Percentiles rank a stretch among this genome's conserved stretches.
Conservation (phyloP, 441 rosid genomes). For the Brassica hybrid region DNA sequence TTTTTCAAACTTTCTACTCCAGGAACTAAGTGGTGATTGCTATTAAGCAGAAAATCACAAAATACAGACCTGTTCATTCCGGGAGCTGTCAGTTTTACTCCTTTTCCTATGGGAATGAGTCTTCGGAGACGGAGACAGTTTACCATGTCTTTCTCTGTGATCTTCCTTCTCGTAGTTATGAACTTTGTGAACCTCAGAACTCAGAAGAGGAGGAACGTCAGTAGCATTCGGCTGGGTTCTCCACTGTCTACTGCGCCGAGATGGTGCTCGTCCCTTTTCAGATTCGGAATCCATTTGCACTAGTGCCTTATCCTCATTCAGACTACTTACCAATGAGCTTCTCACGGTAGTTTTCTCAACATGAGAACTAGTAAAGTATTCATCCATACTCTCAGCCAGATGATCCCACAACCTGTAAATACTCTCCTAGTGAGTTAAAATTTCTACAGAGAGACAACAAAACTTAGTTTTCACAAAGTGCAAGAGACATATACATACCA, state of each 20-base stretch:
- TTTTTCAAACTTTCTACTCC: background rate
- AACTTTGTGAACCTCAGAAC: slow-evolving; percentile 45
- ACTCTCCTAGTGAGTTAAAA: slow-evolving; percentile 20
- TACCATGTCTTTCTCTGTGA: slow-evolving; percentile 45
- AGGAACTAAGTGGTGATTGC: background rate
- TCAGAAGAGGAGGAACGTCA: slow-evolving; percentile 72
- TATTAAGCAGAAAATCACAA: slow-evolving; percentile 1
- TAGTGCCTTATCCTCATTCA: slow-evolving; percentile 36
- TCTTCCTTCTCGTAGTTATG: slow-evolving; percentile 51
- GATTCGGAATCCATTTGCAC: slow-evolving; percentile 49
- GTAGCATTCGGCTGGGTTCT: slow-evolving; percentile 49
- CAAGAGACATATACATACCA: slow-evolving; percentile 55
- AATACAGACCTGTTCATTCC: slow-evolving; percentile 51
- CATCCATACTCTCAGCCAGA: slow-evolving; percentile 64
- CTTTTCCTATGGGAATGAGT: slow-evolving; percentile 60
- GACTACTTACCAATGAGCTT: slow-evolving; percentile 45
- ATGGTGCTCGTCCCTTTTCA: slow-evolving; percentile 51
- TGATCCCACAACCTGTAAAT: slow-evolving; percentile 96
- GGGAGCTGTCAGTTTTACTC: slow-evolving; percentile 56
- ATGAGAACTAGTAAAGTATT: slow-evolving; percentile 53
- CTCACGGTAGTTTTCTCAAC: slow-evolving; percentile 42
- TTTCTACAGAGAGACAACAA: background rate
- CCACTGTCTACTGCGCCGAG: slow-evolving; percentile 71
- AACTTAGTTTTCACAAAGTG: too few species aligned
- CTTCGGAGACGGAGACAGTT: slow-evolving; percentile 60